Evolutionary conservation across 768 basidiomycete genomes (phyloP).

Genomic region (Macrolepiota fuliginosa): DNA sequence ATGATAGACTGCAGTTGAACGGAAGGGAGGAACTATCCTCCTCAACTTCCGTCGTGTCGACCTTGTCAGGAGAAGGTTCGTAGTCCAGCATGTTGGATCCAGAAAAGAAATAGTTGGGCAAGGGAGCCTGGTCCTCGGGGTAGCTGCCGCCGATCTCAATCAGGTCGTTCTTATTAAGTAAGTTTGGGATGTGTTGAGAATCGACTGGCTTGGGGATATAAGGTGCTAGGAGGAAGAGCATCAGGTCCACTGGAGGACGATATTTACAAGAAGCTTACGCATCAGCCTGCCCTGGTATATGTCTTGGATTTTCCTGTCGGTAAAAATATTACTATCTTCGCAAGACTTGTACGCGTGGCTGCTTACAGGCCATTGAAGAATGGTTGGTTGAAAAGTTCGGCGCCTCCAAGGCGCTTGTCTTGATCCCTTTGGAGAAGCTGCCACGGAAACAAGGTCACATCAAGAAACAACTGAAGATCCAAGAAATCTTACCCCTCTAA

Average conservation of each 20-base stretch:
- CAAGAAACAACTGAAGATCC: not conserved
- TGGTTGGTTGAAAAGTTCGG: not conserved
- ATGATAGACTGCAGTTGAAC: not conserved
- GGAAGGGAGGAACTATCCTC: not conserved
- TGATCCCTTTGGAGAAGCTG: slow-evolving; percentile 3
- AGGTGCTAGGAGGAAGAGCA: not conserved
- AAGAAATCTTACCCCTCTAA: not conserved
- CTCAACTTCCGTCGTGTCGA: not conserved
- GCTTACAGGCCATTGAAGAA: slow-evolving; percentile 6
- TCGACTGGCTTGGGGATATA: not conserved
- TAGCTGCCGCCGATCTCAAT: slow-evolving; percentile 1
- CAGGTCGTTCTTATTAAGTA: not conserved
- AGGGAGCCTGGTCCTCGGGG: not conserved
- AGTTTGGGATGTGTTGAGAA: not conserved
- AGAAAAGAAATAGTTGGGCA: slow-evolving; percentile 2
- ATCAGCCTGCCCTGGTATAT: not conserved
- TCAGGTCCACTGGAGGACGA: not conserved
- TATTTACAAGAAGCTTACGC: not conserved
- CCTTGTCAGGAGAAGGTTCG: not conserved
- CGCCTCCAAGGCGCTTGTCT: not conserved
- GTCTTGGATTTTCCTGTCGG: not conserved
- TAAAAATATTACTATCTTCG: not conserved
- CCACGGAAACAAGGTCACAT: not conserved
- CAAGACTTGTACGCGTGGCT: not conserved
- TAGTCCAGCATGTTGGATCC: not conserved